These are phyloP conservation scores for Comarum palustre DNA, from an alignment of 306 rosid species.

Conservation along the genomic window DNA sequence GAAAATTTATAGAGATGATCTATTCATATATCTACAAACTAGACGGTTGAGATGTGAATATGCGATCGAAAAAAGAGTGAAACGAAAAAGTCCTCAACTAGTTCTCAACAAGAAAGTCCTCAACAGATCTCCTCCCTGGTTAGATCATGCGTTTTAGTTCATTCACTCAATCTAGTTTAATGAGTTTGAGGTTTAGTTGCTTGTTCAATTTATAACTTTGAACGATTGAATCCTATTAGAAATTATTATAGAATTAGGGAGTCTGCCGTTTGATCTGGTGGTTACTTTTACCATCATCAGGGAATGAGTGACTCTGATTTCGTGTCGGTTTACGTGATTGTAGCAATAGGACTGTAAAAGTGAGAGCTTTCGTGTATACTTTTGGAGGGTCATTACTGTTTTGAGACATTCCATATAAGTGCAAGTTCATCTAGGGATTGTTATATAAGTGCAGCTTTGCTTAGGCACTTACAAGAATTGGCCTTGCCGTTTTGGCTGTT, in stretches of 20 bases:
- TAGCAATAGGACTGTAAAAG: not conserved
- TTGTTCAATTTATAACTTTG: not conserved
- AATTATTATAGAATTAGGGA: not conserved
- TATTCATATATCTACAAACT: too few relatives aligned
- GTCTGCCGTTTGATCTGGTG: not conserved
- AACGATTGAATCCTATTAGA: not conserved
- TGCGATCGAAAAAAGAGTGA: too few relatives aligned
- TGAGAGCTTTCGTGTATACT: not conserved
- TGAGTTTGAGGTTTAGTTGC: not conserved
- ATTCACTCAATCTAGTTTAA: slow-evolving; percentile 12
- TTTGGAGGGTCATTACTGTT: not conserved
- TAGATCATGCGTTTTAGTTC: slow-evolving; percentile 3
- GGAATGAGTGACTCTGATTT: not conserved
- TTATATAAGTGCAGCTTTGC: too few relatives aligned
- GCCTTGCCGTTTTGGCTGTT: slow-evolving; percentile 88
- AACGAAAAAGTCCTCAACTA: too few relatives aligned
- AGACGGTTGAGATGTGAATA: too few relatives aligned
- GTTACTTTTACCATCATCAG: not conserved
- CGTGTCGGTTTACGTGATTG: too few relatives aligned
- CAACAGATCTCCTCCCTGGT: too few relatives aligned
- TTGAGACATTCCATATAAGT: not conserved
- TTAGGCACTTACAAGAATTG: slow-evolving; percentile 86
- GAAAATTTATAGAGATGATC: too few relatives aligned
- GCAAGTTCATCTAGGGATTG: not conserved
- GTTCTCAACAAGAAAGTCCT: too few relatives aligned